Conservation (phyloP, 2,329 filamentous ascomycete genomes). For the Dothistroma pini region DNA sequence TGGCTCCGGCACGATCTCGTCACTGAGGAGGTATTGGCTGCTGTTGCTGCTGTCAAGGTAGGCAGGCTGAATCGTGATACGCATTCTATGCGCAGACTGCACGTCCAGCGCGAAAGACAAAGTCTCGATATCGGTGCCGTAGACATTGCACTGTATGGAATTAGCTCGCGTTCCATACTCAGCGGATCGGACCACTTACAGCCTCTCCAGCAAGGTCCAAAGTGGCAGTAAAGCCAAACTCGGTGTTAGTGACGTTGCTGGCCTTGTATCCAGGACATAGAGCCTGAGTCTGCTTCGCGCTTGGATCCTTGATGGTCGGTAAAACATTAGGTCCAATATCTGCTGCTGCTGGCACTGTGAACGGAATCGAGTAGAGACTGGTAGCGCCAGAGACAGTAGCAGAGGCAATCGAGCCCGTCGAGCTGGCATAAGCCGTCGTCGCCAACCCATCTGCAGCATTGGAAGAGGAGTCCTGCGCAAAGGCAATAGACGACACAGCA, state of each 20-base stretch:
- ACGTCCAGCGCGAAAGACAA: constrained; percentile 61
- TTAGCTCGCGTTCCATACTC: constrained; percentile 4
- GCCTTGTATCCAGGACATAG: constrained; percentile 58
- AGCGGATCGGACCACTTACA: constrained; percentile 16
- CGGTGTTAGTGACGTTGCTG: constrained; percentile 45
- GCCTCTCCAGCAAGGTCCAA: constrained; percentile 51
- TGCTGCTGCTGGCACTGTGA: constrained; percentile 33
- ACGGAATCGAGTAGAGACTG: constrained; percentile 29
- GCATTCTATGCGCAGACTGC: constrained; percentile 57
- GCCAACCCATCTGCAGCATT: constrained; percentile 21
- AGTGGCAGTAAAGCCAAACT: constrained; percentile 50
- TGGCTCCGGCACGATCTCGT: constrained; percentile 59
- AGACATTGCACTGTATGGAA: constrained; percentile 59
- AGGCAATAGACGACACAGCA: constrained; percentile 21
- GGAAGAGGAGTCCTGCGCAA: constrained; percentile 23
- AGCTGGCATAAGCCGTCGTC: constrained; percentile 12
- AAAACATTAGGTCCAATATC: constrained; percentile 40
- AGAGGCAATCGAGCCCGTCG: constrained; percentile 22
- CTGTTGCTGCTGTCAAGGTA: constrained; percentile 46
- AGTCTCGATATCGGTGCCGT: constrained; percentile 68
- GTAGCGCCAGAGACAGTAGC: constrained; percentile 30
- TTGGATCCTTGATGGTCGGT: constrained; percentile 62
- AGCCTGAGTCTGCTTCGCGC: constrained; percentile 60
- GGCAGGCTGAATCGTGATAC: constrained; percentile 66
- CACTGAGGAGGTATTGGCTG: constrained; percentile 58